Evolutionary conservation across 2,329 filamentous ascomycete species (phyloP).

Genomic region (Phialophora macrospora): DNA sequence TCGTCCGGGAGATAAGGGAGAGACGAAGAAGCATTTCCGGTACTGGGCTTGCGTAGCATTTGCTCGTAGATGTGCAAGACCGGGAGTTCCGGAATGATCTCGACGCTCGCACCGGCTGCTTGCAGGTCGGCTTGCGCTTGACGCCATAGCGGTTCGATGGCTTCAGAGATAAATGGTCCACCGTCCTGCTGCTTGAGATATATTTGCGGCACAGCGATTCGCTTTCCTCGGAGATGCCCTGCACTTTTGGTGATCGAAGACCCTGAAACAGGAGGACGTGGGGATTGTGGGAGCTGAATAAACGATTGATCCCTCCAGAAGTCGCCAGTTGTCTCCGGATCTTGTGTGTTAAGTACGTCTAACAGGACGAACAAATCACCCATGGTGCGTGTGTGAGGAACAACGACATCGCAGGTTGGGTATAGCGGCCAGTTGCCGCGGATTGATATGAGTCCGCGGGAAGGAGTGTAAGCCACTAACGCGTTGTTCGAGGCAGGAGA

Average conservation of each 20-base stretch:
- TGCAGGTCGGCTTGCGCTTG: conserved; percentile 41
- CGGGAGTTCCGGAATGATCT: conserved; percentile 43
- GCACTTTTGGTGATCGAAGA: conserved; percentile 45
- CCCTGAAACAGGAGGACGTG: conserved; percentile 43
- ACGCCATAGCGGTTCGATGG: conserved; percentile 41
- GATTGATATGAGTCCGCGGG: conserved; percentile 57
- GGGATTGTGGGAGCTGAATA: conserved; percentile 48
- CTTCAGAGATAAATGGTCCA: conserved; percentile 23
- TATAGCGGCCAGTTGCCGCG: conserved; percentile 62
- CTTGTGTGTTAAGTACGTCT: conserved; percentile 54
- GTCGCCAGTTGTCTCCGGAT: conserved; percentile 52
- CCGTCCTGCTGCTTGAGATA: conserved; percentile 20
- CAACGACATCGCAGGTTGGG: conserved; percentile 61
- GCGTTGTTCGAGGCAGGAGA: conserved; percentile 63
- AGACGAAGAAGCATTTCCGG: conserved; percentile 35
- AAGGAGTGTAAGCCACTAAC: conserved; percentile 62
- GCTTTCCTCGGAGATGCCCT: conserved; percentile 31
- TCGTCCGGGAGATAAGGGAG: conserved; percentile 47
- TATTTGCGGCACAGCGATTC: conserved; percentile 49
- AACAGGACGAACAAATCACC: conserved; percentile 58
- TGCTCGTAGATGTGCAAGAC: conserved; percentile 41
- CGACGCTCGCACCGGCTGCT: conserved; percentile 43
- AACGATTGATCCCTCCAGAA: conserved; percentile 61
- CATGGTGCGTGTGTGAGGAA: conserved; percentile 59
- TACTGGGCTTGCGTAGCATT: neutral